Evolutionary conservation across 2,329 filamentous ascomycete genomes (phyloP), one percentile per base, ranked within the genome.

Genomic region (Nannizziopsis barbatae): DNA sequence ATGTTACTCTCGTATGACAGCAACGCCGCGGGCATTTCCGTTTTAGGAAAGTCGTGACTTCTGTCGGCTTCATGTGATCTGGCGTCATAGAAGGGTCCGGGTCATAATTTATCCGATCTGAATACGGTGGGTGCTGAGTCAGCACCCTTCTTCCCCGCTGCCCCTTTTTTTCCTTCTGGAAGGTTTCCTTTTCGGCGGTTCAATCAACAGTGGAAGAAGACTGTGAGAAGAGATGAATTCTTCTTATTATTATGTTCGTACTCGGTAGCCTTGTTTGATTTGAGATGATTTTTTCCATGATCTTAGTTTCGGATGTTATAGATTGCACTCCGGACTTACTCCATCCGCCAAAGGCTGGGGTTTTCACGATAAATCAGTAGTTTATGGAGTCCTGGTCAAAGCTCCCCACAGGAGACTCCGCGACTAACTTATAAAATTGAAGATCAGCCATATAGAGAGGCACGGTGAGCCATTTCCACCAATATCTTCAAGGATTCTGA

Each of bases 41-140:
- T 27, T 27, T 27, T 7, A 27, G 22, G 22, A 3, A 27, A 27
- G 22, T 27, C 22, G 22, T 7, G 22, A 27, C 22, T n/a, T n/a
- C n/a, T n/a, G n/a, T n/a, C n/a, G n/a, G 39, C 7, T 31, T 20
- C 40, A 42, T 42, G 27, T 45, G 42, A 45, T 33, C 35, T 45
- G 42, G 20, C 42, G 42, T 45, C 42, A 45, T 31, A 2, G 15
- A 12, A 11, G 33, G 27, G 27, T 18, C 11, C 10, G 31, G 14
- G n/a, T 1, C 3, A 27, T 36, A 10, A 12, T 45, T 45, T 45
- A 36, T 45, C 42, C 42, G 42, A 5, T 10, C 42, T 31, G 42
- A 45, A 17, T 7, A 9, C 9, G 5, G 6, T 10, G 1, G 10
- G 1, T 2, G 18, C 38, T 40, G 18, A 40, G 15, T 22, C 38